A percentile compares a stretch with the other conserved stretches of the same genome.
These are phyloP conservation scores for Clarireedia hainanense DNA, from an alignment of 2,329 filamentous ascomycete genomes.

Conservation along the genomic window DNA sequence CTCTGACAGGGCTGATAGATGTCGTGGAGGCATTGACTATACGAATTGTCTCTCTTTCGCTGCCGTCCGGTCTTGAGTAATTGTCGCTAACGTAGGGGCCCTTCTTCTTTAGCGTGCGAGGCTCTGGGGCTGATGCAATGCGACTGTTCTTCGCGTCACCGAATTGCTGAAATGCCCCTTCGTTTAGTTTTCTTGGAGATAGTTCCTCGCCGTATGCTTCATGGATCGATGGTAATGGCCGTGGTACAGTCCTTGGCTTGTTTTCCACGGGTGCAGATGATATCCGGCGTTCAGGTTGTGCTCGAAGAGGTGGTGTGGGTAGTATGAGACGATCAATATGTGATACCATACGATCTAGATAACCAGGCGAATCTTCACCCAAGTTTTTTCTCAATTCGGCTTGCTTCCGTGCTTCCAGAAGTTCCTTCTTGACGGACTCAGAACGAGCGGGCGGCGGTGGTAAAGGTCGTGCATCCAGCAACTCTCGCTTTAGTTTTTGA, in stretches of 20 bases:
- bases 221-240: constrained; percentile 24
- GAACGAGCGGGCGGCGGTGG: constrained; percentile 26
- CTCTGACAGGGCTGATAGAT: constrained; percentile 24
- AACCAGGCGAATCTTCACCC: constrained; percentile 31
- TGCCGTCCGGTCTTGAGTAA: too few species aligned
- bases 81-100: constrained; percentile 11
- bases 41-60: constrained; percentile 21
- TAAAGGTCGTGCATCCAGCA: constrained; percentile 24
- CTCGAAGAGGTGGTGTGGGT: constrained; percentile 24
- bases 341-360: constrained; percentile 51
- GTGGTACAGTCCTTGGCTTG: constrained; percentile 7
- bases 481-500: constrained; percentile 11
- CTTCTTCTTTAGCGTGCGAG: constrained; percentile 11
- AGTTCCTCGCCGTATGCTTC: constrained; percentile 19
- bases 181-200: constrained; percentile 13
- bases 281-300: constrained; percentile 31
- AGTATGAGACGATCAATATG: constrained; percentile 51
- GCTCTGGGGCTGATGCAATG: constrained; percentile 27
- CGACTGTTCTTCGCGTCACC: constrained; percentile 17
- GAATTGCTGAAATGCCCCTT: constrained; percentile 10
- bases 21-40: constrained; percentile 20
- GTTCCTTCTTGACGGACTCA: constrained; percentile 24
- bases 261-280: constrained; percentile 37
- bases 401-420: constrained; percentile 25
- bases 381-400: constrained; percentile 24